Evolutionary conservation across 257 asterid species (phyloP).

Genomic region (Scutellaria baicalensis): DNA sequence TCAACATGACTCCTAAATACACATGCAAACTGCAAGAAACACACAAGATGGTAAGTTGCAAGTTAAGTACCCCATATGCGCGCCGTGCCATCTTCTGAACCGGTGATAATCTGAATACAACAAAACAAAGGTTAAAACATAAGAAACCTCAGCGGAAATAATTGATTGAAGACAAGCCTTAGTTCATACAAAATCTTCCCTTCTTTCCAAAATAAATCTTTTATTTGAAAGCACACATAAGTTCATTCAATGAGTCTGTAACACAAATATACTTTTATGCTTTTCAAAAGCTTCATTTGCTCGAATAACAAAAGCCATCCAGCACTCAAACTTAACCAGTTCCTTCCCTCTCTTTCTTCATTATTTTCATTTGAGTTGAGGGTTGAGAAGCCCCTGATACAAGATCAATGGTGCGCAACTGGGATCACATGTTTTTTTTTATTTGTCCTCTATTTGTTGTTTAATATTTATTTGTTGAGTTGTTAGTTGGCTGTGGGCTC

Average conservation of each 20-base stretch:
- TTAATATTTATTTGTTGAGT: too few species aligned
- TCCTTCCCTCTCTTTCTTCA: not conserved
- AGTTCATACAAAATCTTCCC: not conserved
- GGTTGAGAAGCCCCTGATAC: too few species aligned
- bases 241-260: not conserved
- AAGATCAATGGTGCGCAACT: too few species aligned
- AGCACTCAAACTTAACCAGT: not conserved
- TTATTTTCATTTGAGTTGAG: not conserved
- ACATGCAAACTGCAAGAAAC: not conserved
- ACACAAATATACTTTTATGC: not conserved
- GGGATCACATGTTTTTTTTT: too few species aligned
- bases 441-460: too few species aligned
- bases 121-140: conserved; percentile 4
- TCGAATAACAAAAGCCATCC: not conserved
- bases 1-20: conserved; percentile 1
- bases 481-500: too few species aligned
- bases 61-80: conserved; percentile 79
- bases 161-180: not conserved
- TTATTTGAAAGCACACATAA: not conserved
- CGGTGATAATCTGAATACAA: conserved; percentile 75
- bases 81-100: conserved; percentile 96
- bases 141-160: conserved; percentile 3
- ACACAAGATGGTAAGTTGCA: conserved; percentile 5
- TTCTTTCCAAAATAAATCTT: not conserved
- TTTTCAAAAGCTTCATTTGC: not conserved